Evolutionary conservation across 2,329 filamentous ascomycete species (phyloP).

Genomic region (Hypoxylon sp.): DNA sequence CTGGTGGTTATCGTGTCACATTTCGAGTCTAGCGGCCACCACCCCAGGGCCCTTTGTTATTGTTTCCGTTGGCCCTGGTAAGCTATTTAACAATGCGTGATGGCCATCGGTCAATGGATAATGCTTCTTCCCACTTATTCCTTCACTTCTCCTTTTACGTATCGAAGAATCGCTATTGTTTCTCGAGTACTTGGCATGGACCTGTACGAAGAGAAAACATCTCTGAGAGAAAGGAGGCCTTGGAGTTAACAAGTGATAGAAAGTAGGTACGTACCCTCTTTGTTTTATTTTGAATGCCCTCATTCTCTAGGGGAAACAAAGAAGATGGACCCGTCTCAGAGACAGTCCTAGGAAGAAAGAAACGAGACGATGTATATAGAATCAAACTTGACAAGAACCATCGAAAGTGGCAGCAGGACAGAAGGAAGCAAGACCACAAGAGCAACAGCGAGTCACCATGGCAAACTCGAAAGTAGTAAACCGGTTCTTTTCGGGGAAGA

Average conservation of each 20-base stretch:
- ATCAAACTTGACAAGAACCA: not conserved
- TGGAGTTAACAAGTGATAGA: not conserved
- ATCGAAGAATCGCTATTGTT: not conserved
- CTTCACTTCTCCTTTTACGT: not conserved
- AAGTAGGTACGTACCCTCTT: not conserved
- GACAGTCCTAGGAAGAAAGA: conserved; percentile 18
- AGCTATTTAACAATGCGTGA: not conserved
- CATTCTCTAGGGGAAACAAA: conserved; percentile 14
- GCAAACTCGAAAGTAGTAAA: not conserved
- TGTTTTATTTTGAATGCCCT: not conserved
- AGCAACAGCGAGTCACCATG: conserved; percentile 12
- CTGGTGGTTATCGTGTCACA: no score
- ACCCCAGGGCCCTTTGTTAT: not conserved
- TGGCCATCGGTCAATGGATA: not conserved
- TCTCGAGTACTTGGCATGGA: not conserved
- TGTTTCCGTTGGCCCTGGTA: not conserved
- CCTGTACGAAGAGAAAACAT: not conserved
- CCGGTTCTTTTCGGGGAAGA: conserved; percentile 36
- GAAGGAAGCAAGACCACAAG: not conserved
- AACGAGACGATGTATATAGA: conserved; percentile 31
- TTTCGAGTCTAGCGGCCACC: no score
- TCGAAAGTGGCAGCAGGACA: not conserved
- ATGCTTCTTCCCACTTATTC: not conserved
- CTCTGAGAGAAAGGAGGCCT: not conserved
- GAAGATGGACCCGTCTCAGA: not conserved